These are phyloP conservation scores for Crotalaria pallida DNA, from an alignment of 306 rosid species.

Conservation along the genomic window DNA sequence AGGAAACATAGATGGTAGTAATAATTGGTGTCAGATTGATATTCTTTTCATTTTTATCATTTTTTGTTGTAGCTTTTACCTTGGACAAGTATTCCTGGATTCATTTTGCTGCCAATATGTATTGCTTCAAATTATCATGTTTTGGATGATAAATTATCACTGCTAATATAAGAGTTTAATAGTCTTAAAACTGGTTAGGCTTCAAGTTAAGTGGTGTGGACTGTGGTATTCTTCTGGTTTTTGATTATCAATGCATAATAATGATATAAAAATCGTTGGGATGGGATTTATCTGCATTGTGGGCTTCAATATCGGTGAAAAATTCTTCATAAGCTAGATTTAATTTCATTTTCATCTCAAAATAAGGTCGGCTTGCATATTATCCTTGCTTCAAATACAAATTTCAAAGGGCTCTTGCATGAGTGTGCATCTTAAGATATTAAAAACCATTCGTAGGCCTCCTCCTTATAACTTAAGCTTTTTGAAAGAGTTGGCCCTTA, in stretches of 20 bases:
- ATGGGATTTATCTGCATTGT: neutral
- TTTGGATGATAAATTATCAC: neutral
- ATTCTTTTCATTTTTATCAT: neutral
- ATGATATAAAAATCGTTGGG: neutral
- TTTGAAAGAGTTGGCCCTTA: neutral
- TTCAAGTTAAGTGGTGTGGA: neutral
- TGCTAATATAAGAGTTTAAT: neutral
- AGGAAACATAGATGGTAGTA: too few relatives aligned
- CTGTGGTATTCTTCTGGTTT: neutral
- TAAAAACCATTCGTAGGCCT: neutral
- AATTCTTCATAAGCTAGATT: neutral
- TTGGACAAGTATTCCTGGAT: slow-evolving; percentile 4
- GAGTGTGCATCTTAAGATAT: neutral
- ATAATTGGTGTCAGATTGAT: neutral
- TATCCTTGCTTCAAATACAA: neutral
- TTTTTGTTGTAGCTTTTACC: neutral
- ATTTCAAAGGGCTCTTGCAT: neutral
- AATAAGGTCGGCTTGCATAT: too few relatives aligned
- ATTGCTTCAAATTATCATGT: neutral
- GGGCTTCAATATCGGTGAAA: neutral
- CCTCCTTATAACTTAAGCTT: neutral
- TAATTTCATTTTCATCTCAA: too few relatives aligned
- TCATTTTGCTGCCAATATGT: neutral
- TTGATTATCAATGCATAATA: too few relatives aligned
- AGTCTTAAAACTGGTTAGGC: neutral